Conservation (phyloP, 108 stramenopile species). For the Seminavis robusta region DNA sequence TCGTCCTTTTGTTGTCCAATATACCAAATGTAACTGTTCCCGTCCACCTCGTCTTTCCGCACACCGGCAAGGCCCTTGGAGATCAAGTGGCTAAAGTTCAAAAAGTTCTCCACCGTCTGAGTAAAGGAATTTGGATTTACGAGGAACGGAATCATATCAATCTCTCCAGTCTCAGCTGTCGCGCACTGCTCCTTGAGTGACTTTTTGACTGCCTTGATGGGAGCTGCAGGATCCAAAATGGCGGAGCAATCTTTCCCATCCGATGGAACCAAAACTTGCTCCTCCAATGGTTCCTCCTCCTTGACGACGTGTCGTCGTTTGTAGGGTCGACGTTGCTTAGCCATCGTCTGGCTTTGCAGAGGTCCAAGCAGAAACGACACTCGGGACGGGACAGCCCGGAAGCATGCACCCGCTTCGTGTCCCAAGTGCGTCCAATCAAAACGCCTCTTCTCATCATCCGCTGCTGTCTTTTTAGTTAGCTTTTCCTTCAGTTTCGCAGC, state of each 20-base stretch:
- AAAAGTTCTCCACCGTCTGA: conserved; percentile 89
- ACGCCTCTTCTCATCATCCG: conserved; percentile 12
- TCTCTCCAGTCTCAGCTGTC: conserved; percentile 12
- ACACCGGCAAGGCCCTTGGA: conserved; percentile 56
- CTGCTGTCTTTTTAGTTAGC: conserved; percentile 20
- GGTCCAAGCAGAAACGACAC: conserved; percentile 74
- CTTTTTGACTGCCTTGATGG: conserved; percentile 40
- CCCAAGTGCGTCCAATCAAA: conserved; percentile 77
- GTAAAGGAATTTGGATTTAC: conserved; percentile 85
- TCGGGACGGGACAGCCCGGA: conserved; percentile 66
- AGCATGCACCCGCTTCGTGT: conserved; percentile 65
- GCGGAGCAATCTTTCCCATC: too few relatives aligned
- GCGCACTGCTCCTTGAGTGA: conserved; percentile 29
- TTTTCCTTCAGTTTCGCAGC: conserved; percentile 46
- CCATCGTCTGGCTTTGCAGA: conserved; percentile 23
- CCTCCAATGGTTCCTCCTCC: conserved; percentile 41
- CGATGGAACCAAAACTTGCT: too few relatives aligned
- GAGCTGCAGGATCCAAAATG: too few relatives aligned
- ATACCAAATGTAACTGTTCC: too few relatives aligned
- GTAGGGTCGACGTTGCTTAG: conserved; percentile 43
- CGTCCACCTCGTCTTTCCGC: too few relatives aligned
- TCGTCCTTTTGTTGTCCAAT: too few relatives aligned
- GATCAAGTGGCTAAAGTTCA: conserved; percentile 75
- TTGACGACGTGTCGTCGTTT: conserved; percentile 27
- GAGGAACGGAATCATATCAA: conserved; percentile 54